Base-by-base conservation (phyloP, 768 basidiomycete genomes). In the Lactarius sanguifluus region DNA sequence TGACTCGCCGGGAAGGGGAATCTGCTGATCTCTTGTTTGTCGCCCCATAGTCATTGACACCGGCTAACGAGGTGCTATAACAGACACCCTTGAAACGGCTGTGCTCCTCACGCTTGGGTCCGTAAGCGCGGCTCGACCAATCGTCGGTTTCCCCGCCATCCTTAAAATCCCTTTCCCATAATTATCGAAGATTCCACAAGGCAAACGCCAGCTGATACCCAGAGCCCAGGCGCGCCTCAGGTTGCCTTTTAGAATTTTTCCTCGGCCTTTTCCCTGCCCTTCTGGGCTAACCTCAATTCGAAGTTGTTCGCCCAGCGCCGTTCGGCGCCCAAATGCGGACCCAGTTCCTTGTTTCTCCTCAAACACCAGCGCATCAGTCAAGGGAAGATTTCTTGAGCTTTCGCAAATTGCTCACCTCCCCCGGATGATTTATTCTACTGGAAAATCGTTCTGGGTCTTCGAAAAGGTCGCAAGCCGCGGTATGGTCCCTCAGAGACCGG, bases 251-350 rank as follows among this genome's bases (percentile, higher is more conserved):
- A 64, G 69, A 67, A 64, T 64, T 64, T 63, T 67, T 62, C 67
- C 58, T 59, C 69, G 69, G 69, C 64, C 59, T 58, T 70, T 62
- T 65, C 67, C 67, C 59, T 68, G 30, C 67, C 69, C 56, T 63
- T 69, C 65, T 68, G 54, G 69, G 67, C 69, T 70, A 70, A 67
- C 66, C 66, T 69, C 69, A 59, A 67, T 69, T 62, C 65, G 68
- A 69, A 69, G 61, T 23, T 57, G 57, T 56, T 66, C 61, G 50
- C 52, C 28, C 64, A 66, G 65, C 68, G 64, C 58, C 66, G 52
- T 59, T 56, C 66, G 64, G 69, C 66, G 69, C 69, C 68, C 62
- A 61, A 62, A 67, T 55, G n/a, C 66, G 64, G 60, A 65, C 66
- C 62, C 61, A 63, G 61, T 54, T 43, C 60, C 61, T 64, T 64